phyloP scores from a whole-genome alignment of 345 rosid genomes.

The Salix purpurea region DNA sequence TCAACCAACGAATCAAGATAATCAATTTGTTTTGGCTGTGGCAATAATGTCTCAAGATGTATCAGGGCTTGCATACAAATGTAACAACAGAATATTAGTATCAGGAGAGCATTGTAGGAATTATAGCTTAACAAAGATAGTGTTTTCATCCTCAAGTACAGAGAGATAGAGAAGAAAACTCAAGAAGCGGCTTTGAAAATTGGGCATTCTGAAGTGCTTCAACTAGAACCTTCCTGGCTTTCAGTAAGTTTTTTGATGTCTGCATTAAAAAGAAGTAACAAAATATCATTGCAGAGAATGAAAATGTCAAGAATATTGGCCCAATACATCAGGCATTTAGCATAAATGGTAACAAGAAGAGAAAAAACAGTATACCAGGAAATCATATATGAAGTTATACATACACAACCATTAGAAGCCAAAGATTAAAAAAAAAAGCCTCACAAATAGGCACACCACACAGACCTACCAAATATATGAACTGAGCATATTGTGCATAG shows the following conservation, averaged over 20 bases:
- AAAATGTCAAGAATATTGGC: not conserved
- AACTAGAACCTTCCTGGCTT: constrained; percentile 64
- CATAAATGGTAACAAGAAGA: not conserved
- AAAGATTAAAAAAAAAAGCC: not conserved
- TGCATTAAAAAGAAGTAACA: constrained; percentile 19
- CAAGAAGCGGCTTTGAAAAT: constrained; percentile 70
- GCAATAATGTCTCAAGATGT: constrained; percentile 65
- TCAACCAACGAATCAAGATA: constrained; percentile 67
- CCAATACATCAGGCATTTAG: not conserved
- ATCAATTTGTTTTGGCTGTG: constrained; percentile 64
- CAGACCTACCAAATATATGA: constrained; percentile 62
- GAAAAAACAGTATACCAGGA: too few species aligned
- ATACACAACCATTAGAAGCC: not conserved
- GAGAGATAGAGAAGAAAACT: constrained; percentile 32
- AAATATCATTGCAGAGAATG: not conserved
- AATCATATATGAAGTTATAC: not conserved
- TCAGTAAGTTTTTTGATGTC: constrained; percentile 69
- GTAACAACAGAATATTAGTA: constrained; percentile 9
- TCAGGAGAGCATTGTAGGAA: not conserved
- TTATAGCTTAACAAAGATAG: not conserved
- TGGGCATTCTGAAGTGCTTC: constrained; percentile 77
- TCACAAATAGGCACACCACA: not conserved
- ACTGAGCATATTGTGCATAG: constrained; percentile 85
- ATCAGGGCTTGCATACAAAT: constrained; percentile 47
- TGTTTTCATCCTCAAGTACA: not conserved